Evolutionary conservation across 1,139 yeast species (phyloP), one percentile per base, ranked within the genome.

Genomic region (Scheffersomyces titani): DNA sequence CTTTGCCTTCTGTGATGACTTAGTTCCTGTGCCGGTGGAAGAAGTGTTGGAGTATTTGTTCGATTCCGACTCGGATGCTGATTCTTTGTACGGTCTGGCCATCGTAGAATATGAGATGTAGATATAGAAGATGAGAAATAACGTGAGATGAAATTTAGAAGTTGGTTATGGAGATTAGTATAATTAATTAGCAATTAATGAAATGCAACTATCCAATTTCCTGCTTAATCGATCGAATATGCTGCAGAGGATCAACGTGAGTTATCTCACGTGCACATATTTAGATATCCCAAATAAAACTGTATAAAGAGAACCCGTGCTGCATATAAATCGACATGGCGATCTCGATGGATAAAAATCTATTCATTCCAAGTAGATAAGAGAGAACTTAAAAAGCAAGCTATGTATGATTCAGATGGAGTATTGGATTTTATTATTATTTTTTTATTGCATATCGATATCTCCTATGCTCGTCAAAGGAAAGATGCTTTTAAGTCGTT

Each of bases 1-100:
- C 58, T 85, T 77, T 2, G 85, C 84, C 62, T 84, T 84, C 49
- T 84, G 78, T 3, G 84, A 77, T 0, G 83, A 73, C 59, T 86
- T 70, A 2, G 74, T 65, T 6, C 67, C 64, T 11, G 63, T 55
- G 3, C 66, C 64, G n/a, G 54, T 44, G 18, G 55, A 47, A 2
- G 55, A n/a, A 2, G 52, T 47, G 45, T 56, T 54, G 16, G 57
- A 52, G 54, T 67, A 65, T 57, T 70, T 63, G 54, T 53, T 75
- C 13, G 79, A 63, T 59, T 80, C 84, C 0, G 81, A 71, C 57
- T 81, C 85, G 0, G 84, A 80, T 1, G 78, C 77, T 2, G 80
- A 73, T 51, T 78, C 83, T 61, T 68, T 75, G 50, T 69, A 64
- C 57, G 54, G 54, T 36, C 67, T 58, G 2, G 63, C 61, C 63